Percentiles rank a stretch among this genome's conserved stretches.
Conservation (phyloP, 2,329 filamentous ascomycete genomes). For the Lizonia empirigonia region DNA sequence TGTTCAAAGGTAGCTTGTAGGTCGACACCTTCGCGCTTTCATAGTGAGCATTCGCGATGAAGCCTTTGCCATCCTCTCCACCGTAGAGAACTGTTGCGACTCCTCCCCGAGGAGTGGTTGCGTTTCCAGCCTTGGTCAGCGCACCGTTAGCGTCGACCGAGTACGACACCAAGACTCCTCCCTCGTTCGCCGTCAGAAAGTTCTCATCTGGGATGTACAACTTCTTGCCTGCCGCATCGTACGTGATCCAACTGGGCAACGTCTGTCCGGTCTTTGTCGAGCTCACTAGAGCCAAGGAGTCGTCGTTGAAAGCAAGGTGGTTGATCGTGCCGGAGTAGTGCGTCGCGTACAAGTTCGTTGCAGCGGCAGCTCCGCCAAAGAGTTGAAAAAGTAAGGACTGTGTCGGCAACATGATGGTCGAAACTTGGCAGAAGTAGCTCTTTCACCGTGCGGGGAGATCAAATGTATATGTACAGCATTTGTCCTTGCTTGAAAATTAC, state of each 20-base stretch:
- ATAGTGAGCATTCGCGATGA: slow-evolving; percentile 43
- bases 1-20: slow-evolving; percentile 43
- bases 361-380: slow-evolving; percentile 33
- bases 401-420: slow-evolving; percentile 29
- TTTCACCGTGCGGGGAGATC: neutral
- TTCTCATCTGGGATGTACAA: slow-evolving; percentile 40
- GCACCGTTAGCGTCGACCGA: slow-evolving; percentile 35
- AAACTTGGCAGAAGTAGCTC: neutral
- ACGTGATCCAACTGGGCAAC: slow-evolving; percentile 42
- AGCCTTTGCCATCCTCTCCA: slow-evolving; percentile 37
- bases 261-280: slow-evolving; percentile 32
- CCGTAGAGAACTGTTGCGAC: slow-evolving; percentile 40
- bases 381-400: slow-evolving; percentile 31
- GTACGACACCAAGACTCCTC: slow-evolving; percentile 32
- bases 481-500: slow-evolving; percentile 5
- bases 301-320: slow-evolving; percentile 34
- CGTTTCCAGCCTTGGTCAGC: slow-evolving; percentile 31
- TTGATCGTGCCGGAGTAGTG: slow-evolving; percentile 42
- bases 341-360: slow-evolving; percentile 38
- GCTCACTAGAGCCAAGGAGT: slow-evolving; percentile 30
- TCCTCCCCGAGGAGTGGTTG: slow-evolving; percentile 30
- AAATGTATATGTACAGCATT: slow-evolving; percentile 1
- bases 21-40: slow-evolving; percentile 44
- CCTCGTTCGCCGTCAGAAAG: slow-evolving; percentile 20
- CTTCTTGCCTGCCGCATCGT: slow-evolving; percentile 33